Percentiles rank a stretch among this genome's conserved stretches.
Conservation (phyloP, 2,329 filamentous ascomycete genomes). For the Botrytis pseudocinerea region DNA sequence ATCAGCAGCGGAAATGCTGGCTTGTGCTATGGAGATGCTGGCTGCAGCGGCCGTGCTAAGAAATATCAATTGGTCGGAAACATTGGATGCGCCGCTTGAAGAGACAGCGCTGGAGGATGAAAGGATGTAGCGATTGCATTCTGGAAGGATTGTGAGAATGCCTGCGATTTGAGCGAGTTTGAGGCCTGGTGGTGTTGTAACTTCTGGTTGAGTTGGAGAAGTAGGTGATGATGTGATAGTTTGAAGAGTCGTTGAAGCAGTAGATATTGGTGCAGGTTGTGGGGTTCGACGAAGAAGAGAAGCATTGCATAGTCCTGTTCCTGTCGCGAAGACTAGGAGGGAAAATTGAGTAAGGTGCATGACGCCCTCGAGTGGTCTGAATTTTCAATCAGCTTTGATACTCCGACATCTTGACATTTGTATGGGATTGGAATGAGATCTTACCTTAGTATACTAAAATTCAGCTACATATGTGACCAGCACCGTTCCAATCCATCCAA, state of each 20-base stretch:
- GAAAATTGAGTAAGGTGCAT: conserved; percentile 14
- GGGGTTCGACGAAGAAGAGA: conserved; percentile 1
- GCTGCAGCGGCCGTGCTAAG: conserved; percentile 1
- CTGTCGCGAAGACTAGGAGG: conserved; percentile 14
- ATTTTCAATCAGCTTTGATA: neutral
- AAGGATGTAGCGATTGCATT: neutral
- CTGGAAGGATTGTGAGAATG: neutral
- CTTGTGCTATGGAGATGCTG: conserved; percentile 8
- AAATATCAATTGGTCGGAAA: neutral
- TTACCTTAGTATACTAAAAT: neutral
- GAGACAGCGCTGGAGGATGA: neutral
- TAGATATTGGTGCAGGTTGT: neutral
- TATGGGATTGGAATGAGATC: neutral
- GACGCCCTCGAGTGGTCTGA: neutral
- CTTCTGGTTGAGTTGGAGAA: neutral
- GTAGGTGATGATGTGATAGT: neutral
- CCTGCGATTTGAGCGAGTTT: neutral
- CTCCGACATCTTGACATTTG: neutral
- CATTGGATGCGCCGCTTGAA: neutral
- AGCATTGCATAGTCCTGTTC: conserved; percentile 11
- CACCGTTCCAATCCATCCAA: conserved; percentile 1
- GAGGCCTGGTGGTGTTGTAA: neutral
- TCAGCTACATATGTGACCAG: conserved; percentile 11
- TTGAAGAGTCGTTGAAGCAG: neutral
- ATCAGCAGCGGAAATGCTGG: neutral